Base-by-base conservation (phyloP, 2,329 filamentous ascomycete species). In the Hortaea sp. region DNA sequence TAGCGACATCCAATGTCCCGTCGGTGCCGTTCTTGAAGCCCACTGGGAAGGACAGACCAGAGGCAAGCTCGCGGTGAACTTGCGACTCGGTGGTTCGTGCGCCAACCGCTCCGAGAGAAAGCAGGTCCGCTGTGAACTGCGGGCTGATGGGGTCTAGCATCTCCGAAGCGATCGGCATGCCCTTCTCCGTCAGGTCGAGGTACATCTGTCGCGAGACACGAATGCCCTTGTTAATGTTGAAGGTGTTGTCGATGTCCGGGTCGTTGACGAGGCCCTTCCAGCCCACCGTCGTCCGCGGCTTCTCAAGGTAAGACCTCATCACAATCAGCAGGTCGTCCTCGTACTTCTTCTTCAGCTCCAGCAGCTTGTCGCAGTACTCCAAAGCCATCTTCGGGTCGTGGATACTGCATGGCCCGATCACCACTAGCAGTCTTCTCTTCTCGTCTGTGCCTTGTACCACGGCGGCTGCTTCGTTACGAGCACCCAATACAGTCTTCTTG, bases 1-100 rank as follows among this genome's bases (percentile, higher is more conserved):
- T 87, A 9, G 92, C 89, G 4, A 97, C 89, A 47, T 82, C 79
- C 41, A 97, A 72, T 6, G 83, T 84, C 43, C 92, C 92, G 65
- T 98, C 92, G 30, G 92, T 98, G 54, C 92, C 92, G 69, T 98
- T 98, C 79, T 98, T 98, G 84, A 98, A 98, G 43, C 92, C 92
- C 7, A 98, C 88, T 1, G 92, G 92, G 84, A 95, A 97, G 57
- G 85, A 94, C 32, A 97, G 75, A 62, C 92, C 92, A 44, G 85
- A 92, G 20, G 92, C 90, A 53, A 98, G 74, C 70, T 98, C 92
- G 47, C 92, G 83, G 69, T 98, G 92, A 52, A 97, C 76, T 72
- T 98, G 92, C 43, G 84, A 89, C 72, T 98, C 92, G 2, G 92
- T 97, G 13, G 92, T 98, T 51, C 92, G 79, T n/a, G 92, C 92